A percentile compares a stretch with the other conserved stretches of the same genome.
phyloP scores from a whole-genome alignment of 2,329 filamentous ascomycete species.

The Gaeumannomyces sp. region DNA sequence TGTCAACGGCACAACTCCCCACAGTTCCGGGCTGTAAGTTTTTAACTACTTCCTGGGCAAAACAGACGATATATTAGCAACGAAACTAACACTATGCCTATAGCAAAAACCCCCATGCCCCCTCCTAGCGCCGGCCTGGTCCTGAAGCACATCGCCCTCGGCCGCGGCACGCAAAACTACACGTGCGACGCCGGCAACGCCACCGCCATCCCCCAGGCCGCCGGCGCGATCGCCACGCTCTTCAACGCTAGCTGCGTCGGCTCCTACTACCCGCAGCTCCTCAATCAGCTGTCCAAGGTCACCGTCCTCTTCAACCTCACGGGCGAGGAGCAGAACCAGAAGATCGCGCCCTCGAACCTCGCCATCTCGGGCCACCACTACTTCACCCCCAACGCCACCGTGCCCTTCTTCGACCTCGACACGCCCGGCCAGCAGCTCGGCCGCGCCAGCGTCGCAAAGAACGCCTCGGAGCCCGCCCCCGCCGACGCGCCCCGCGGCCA shows the following conservation, averaged over 20 bases:
- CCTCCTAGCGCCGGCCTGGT: constrained; percentile 51
- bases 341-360: constrained; percentile 52
- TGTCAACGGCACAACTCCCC: constrained; percentile 45
- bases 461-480: constrained; percentile 57
- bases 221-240: constrained; percentile 74
- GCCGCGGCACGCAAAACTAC: constrained; percentile 91
- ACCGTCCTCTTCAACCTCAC: constrained; percentile 60
- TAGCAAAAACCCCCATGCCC: constrained; percentile 31
- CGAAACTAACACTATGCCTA: constrained; percentile 10
- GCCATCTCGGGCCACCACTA: constrained; percentile 71
- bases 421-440: constrained; percentile 49
- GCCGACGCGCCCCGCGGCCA: constrained; percentile 51
- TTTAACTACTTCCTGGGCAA: background rate
- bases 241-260: constrained; percentile 84
- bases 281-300: constrained; percentile 58
- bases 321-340: constrained; percentile 24
- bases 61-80: constrained; percentile 22
- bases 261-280: constrained; percentile 59
- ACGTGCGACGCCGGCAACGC: constrained; percentile 63
- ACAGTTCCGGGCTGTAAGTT: constrained; percentile 33
- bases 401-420: constrained; percentile 76
- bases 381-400: constrained; percentile 59
- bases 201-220: constrained; percentile 54
- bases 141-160: constrained; percentile 74
- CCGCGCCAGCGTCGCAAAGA: constrained; percentile 57